Evolutionary conservation across 2,329 filamentous ascomycete genomes (phyloP), one percentile per base, ranked within the genome.

Genomic region (Pseudocercospora vitis): DNA sequence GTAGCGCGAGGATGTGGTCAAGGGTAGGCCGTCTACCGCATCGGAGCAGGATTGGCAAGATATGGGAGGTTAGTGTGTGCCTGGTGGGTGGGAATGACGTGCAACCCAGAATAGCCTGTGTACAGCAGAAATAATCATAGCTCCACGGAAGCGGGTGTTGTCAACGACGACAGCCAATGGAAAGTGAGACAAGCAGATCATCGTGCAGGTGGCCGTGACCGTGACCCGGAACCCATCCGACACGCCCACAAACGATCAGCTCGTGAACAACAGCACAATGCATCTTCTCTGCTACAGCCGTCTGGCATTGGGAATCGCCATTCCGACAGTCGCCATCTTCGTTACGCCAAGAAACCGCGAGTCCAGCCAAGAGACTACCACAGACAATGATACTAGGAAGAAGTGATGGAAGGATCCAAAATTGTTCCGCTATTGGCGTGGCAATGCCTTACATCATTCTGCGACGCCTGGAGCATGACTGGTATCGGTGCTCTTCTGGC

Each of bases 211-310:
- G n/a, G n/a, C n/a, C n/a, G n/a, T n/a, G n/a, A n/a, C n/a, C n/a
- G n/a, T n/a, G n/a, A n/a, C n/a, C n/a, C n/a, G n/a, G n/a, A n/a
- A n/a, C n/a, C n/a, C n/a, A n/a, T n/a, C n/a, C n/a, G n/a, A n/a
- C n/a, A n/a, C n/a, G n/a, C n/a, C n/a, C n/a, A n/a, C n/a, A n/a
- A n/a, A n/a, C n/a, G n/a, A n/a, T n/a, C n/a, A n/a, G n/a, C n/a
- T n/a, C n/a, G n/a, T n/a, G n/a, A n/a, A 14, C 39, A 46, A 37
- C 14, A 21, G 8, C n/a, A 33, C 7, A 31, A 59, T 58, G 57
- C 57, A 59, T 47, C 40, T 60, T 29, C 28, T 56, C 7, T 61
- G 59, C 51, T 56, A 50, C 40, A 47, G 54, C 35, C 48, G 57
- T 7, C 47, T 61, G 1, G 52, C 58, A 11, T 45, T 58, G 3